These are phyloP conservation scores for Fomitiporia mediterranea DNA, from an alignment of 1,284 basidiomycete genomes.

Conservation along the genomic window DNA sequence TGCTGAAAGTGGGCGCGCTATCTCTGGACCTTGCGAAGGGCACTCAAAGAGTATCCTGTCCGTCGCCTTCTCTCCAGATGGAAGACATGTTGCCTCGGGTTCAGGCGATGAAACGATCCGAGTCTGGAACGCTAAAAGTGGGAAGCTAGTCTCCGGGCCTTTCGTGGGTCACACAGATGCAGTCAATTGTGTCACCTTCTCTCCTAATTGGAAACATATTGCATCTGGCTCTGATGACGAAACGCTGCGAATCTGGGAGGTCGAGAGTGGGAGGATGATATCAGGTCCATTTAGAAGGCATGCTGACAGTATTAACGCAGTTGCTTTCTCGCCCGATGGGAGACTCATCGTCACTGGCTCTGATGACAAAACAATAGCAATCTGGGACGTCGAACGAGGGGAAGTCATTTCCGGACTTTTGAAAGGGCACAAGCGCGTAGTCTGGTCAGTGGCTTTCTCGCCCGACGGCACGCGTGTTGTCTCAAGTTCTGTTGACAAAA, in stretches of 20 bases:
- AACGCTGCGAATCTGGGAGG: not conserved
- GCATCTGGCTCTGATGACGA: not conserved
- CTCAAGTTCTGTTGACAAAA: not conserved
- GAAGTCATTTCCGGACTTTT: not conserved
- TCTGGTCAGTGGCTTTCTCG: slow-evolving; percentile 3
- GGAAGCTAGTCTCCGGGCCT: not conserved
- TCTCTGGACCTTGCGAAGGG: not conserved
- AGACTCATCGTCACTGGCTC: not conserved
- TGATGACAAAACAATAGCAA: not conserved
- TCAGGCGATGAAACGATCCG: slow-evolving; percentile 1
- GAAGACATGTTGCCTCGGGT: slow-evolving; percentile 14
- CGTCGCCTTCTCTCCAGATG: slow-evolving; percentile 15
- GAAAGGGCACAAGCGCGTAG: not conserved
- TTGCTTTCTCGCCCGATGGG: slow-evolving; percentile 2
- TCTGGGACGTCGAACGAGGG: not conserved
- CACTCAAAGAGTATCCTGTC: slow-evolving; percentile 4
- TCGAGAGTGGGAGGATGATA: not conserved
- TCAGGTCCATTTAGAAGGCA: not conserved
- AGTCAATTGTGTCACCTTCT: not conserved
- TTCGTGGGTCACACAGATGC: not conserved
- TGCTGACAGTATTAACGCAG: not conserved
- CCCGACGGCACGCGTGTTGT: not conserved
- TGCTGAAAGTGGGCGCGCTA: not conserved
- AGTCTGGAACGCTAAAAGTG: not conserved
- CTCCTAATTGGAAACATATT: not conserved